Evolutionary conservation across 441 rosid species (phyloP).

Genomic region (Mallotus japonicus): DNA sequence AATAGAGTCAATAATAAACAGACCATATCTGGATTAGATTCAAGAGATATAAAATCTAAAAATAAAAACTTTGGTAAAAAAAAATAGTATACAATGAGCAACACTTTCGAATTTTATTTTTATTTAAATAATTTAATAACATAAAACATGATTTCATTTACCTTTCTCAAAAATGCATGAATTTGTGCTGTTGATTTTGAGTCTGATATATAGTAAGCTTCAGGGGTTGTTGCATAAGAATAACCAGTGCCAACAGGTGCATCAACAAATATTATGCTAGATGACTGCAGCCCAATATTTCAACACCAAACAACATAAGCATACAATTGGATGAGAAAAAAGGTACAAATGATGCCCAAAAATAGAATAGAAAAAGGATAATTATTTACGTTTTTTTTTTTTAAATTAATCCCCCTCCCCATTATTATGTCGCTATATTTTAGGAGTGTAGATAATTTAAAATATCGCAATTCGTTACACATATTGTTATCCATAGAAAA

Average conservation of each 20-base stretch:
- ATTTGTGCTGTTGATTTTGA: constrained; percentile 6
- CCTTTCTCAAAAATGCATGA: constrained; percentile 25
- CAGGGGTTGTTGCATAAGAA: constrained; percentile 26
- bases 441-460: neutral
- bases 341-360: too few species aligned
- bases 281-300: constrained; percentile 18
- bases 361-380: neutral
- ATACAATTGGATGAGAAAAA: too few species aligned
- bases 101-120: too few species aligned
- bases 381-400: too few species aligned
- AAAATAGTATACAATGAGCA: neutral
- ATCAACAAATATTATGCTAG: constrained; percentile 35
- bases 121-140: too few species aligned
- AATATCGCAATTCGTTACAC: too few species aligned
- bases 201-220: constrained; percentile 20
- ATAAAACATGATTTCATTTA: neutral
- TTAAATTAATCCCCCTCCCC: too few species aligned
- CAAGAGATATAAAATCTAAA: neutral
- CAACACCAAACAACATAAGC: neutral
- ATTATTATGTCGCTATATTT: too few species aligned
- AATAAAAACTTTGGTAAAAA: neutral
- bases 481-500: neutral
- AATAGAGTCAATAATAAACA: too few species aligned
- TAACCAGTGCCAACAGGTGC: constrained; percentile 33
- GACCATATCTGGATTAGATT: too few species aligned